Base-by-base conservation (phyloP, 176 grass and related monocot genomes). In the Oryza brachyantha region DNA sequence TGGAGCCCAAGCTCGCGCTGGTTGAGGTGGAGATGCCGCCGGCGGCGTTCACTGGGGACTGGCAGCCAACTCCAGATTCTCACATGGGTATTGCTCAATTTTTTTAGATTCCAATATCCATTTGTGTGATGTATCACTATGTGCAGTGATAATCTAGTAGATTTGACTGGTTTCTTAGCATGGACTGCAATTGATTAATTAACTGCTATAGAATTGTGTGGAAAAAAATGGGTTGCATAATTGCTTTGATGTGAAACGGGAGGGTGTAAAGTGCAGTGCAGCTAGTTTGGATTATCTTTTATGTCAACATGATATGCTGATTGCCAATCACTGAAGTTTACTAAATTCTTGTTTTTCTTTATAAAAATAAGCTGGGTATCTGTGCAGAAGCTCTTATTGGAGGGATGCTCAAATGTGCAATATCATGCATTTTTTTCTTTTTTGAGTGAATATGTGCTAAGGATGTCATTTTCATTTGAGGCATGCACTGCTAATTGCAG, bases 1-100 rank as follows among this genome's bases (percentile, higher is more conserved):
- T 88, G 81, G 87, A 94, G 78, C 89, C 94, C 73, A 97, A 71
- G 81, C 79, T 97, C 76, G 89, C 94, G 83, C 82, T 97, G 6
- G 60, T 97, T 10, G 79, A 94, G 31, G 73, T 88, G 13, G 85
- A 92, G 50, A 38, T 94, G 86, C 91, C 91, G 26, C 22, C 58
- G 3, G 82, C 83, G 84, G 87, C 94, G 22, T 97, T 94, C 31
- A 52, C 37, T 54, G 83, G 92, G 55, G 77, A 87, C 34, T 92
- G 91, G 89, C 82, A 72, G 7, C 82, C 94, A 36, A 83, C 86
- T 14, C 35, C 80, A 5, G 58, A 79, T 48, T 89, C 85, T 24
- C 87, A 75, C 79, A 80, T 97, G 89, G 91, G 91, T 94, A 88
- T 21, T 21, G 5, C 46, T 16, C 16, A 50, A 7, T 50, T 50